These are phyloP conservation scores for Epichloe hybrida DNA, from an alignment of 2,329 filamentous ascomycete species.

Conservation along the genomic window DNA sequence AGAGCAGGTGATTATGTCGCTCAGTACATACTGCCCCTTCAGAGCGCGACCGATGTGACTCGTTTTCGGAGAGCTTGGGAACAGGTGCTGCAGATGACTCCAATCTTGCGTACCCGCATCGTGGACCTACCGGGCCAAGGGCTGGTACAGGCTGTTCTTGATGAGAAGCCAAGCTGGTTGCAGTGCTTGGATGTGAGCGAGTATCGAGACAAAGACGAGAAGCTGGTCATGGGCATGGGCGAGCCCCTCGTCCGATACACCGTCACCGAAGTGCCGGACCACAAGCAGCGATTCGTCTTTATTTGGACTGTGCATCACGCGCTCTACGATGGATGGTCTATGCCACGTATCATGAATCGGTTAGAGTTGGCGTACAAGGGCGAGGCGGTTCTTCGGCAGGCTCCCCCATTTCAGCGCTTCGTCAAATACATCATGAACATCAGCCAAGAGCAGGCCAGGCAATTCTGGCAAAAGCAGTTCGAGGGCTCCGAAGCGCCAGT, in stretches of 20 bases:
- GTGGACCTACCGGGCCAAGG: slow-evolving; percentile 13
- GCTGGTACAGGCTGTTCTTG: slow-evolving; percentile 27
- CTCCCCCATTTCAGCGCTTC: slow-evolving; percentile 23
- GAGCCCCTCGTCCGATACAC: slow-evolving; percentile 8
- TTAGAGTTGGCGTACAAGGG: slow-evolving; percentile 24
- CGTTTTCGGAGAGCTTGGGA: slow-evolving; percentile 5
- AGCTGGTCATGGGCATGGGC: slow-evolving; percentile 13
- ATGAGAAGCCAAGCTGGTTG: slow-evolving; percentile 18
- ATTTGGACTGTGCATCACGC: slow-evolving; percentile 34
- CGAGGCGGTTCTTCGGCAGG: slow-evolving; percentile 12
- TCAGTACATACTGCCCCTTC: slow-evolving; percentile 2
- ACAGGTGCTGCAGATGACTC: not conserved
- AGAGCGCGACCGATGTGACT: not conserved
- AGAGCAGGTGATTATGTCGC: slow-evolving; percentile 4
- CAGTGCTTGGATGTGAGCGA: slow-evolving; percentile 17
- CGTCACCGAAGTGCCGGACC: not conserved
- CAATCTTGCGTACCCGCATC: slow-evolving; percentile 6
- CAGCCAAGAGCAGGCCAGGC: slow-evolving; percentile 21
- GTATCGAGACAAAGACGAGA: slow-evolving; percentile 20
- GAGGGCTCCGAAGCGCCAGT: not conserved
- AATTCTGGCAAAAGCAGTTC: slow-evolving; percentile 23
- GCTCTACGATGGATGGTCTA: slow-evolving; percentile 38
- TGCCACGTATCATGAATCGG: slow-evolving; percentile 27
- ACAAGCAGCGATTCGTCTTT: slow-evolving; percentile 1
- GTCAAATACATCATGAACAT: slow-evolving; percentile 25